Percentiles rank a stretch among this genome's conserved stretches.
phyloP scores from a whole-genome alignment of 2,329 filamentous ascomycete genomes.

The Aspergillus intermedius region DNA sequence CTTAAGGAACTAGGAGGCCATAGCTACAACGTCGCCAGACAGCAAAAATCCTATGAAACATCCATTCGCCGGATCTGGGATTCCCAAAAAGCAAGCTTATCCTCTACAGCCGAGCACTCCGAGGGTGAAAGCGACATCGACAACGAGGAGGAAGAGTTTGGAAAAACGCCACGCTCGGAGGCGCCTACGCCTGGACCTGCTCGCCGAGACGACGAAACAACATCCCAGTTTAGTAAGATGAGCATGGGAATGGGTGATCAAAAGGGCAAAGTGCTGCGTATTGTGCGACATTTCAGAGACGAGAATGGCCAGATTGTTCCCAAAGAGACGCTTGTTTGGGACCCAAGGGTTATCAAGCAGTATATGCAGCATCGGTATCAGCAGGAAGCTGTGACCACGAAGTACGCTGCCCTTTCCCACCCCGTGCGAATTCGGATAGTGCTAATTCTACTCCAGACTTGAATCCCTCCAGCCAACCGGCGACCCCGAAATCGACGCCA shows the following conservation, averaged over 20 bases:
- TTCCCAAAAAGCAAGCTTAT: slow-evolving; percentile 71
- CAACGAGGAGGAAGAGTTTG: slow-evolving; percentile 41
- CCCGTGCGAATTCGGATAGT: not conserved
- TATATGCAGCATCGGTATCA: slow-evolving; percentile 75
- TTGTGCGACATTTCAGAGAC: slow-evolving; percentile 62
- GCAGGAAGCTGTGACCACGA: slow-evolving; percentile 64
- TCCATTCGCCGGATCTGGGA: slow-evolving; percentile 91
- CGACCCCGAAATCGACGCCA: slow-evolving; percentile 59
- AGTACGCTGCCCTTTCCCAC: slow-evolving; percentile 48
- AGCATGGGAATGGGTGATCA: slow-evolving; percentile 59
- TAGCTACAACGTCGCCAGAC: slow-evolving; percentile 93
- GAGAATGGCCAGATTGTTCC: slow-evolving; percentile 58
- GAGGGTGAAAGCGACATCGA: slow-evolving; percentile 63
- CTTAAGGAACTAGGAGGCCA: slow-evolving; percentile 70
- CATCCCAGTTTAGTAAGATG: slow-evolving; percentile 68
- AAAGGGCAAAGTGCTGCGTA: slow-evolving; percentile 63
- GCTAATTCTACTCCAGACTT: slow-evolving; percentile 38
- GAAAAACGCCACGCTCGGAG: slow-evolving; percentile 60
- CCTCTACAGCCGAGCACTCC: slow-evolving; percentile 66
- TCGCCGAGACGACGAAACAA: slow-evolving; percentile 65
- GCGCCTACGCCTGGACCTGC: slow-evolving; percentile 53
- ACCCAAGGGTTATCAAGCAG: slow-evolving; percentile 79
- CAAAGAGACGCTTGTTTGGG: slow-evolving; percentile 59
- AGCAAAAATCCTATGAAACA: slow-evolving; percentile 85
- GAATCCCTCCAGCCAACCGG: slow-evolving; percentile 59